Base-by-base conservation (phyloP, 176 grass and related monocot genomes). In the Melocanna baccifera region DNA sequence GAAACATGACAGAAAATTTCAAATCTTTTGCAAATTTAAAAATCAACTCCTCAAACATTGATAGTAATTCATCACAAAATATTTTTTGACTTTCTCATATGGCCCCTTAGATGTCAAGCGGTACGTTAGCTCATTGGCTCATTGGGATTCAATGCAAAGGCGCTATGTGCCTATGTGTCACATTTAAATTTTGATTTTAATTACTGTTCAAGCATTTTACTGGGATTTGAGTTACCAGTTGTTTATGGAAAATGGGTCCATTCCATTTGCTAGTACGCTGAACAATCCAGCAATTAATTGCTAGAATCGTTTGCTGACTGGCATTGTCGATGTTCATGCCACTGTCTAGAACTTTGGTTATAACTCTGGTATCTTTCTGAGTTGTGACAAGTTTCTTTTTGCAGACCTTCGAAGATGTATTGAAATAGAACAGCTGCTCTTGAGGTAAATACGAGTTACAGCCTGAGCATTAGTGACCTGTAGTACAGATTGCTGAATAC, bases 401-500 rank as follows among this genome's bases (percentile, higher is more conserved):
- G 72, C 70, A 96, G 89, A 99, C 91, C 29, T 87, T 99, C 23
- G 88, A 91, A 87, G 90, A 94, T 81, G 91, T 91, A 14, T 56
- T 94, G 71, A 89, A 87, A 51, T 91, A 52, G 93, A 89, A 39
- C 69, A 84, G 69, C 88, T 99, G 48, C 78, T 94, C 69, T 90
- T 92, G 86, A 94, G 93, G 96, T 94, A 86, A 84, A 67, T 62
- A 82, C 71, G 57, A 58, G 64, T 66, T 56, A 28, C 36, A 7
- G 47, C 15, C 88, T 82, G 67, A 73, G 42, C n/a, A 82, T 23
- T 23, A 67, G 19, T 67, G 30, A 82, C 22, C 74, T 79, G 66
- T 5, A 72, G 13, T 55, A 25, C 50, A 75, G 11, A 82, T 53
- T 78, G 43, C 7, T 78, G 26, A 82, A 82, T 72, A 43, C 15